These are phyloP conservation scores for Cucumis cinereus DNA, from an alignment of 306 rosid species.

Conservation along the genomic window DNA sequence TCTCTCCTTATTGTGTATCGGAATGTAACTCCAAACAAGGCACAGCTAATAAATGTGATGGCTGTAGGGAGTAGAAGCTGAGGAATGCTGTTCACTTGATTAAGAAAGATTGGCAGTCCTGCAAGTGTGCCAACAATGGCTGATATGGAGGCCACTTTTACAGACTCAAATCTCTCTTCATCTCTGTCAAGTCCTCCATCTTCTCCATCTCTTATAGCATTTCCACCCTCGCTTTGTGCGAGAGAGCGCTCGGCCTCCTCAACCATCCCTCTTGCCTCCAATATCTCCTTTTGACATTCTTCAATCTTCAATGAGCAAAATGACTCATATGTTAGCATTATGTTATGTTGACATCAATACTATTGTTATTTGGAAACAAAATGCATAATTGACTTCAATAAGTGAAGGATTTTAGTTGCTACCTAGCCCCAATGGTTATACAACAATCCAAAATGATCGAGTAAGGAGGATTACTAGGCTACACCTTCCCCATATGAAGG, in stretches of 20 bases:
- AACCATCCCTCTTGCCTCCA: slow-evolving; percentile 55
- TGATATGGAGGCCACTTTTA: slow-evolving; percentile 58
- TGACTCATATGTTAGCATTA: neutral
- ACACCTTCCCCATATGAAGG: neutral
- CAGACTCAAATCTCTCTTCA: slow-evolving; percentile 59
- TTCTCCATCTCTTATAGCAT: slow-evolving; percentile 12
- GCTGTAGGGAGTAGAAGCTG: slow-evolving; percentile 51
- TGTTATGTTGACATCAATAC: neutral
- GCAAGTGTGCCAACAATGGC: slow-evolving; percentile 61
- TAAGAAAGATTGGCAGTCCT: slow-evolving; percentile 46
- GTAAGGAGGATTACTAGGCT: neutral
- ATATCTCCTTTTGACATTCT: slow-evolving; percentile 70
- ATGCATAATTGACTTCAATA: neutral
- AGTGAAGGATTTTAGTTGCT: neutral
- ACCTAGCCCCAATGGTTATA: neutral
- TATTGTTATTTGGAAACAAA: neutral
- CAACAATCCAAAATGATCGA: neutral
- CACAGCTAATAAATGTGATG: slow-evolving; percentile 53
- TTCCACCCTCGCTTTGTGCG: slow-evolving; percentile 16
- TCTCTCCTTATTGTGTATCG: slow-evolving; percentile 62
- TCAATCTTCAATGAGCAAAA: slow-evolving; percentile 33
- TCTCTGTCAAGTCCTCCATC: slow-evolving; percentile 32
- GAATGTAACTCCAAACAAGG: slow-evolving; percentile 69
- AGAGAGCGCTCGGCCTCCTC: slow-evolving; percentile 67
- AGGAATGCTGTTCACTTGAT: slow-evolving; percentile 31